Base-by-base conservation (phyloP, 1,284 basidiomycete species). In the Sporisorium exsertum region DNA sequence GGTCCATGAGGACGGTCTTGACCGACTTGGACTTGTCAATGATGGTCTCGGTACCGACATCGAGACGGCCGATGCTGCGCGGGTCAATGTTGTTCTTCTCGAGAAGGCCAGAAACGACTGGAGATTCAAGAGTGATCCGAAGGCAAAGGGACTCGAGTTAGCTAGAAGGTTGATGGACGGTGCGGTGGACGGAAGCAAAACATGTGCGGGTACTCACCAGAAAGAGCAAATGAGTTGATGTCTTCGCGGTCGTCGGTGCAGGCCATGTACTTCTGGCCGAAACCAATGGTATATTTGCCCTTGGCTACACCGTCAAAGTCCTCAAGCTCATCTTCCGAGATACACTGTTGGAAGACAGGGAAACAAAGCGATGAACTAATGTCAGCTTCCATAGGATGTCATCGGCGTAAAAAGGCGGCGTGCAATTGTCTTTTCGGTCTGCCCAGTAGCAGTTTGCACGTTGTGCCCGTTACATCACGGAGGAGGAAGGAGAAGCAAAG, bases 1-100 rank as follows among this genome's bases (percentile, higher is more conserved):
- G 92, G 87, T 97, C 94, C 96, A 99, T 99, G 74, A 99, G 90
- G 65, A 94, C 91, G 5, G 97, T 98, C 88, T 99, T 99, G 87
- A 95, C 95, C 29, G 96, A 94, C 88, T 99, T 99, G 72, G 95
- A 96, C 89, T 99, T 99, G 91, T 99, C 96, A 82, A 99, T 97
- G 88, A 99, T 94, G 58, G 97, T 98, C 87, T 99, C 97, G 33
- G 97, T 99, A 67, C 96, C 96, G 79, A 99, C 95, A 79, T 99
- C 96, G 69, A 99, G 91, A 79, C 96, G 94, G 68, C 96, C 96
- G 86, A 99, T 96, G 64, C 93, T 94, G 84, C 90, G 92, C 72
- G 96, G 95, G 89, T 98, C 95, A 83, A 99, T 90, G 88, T 95
- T 92, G 90, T 93, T 97, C 87, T 97, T 98, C 85, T 94, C 90